Evolutionary conservation across 2,329 filamentous ascomycete genomes (phyloP), one percentile per base, ranked within the genome.

Genomic region (Cordyceps pruinosa): DNA sequence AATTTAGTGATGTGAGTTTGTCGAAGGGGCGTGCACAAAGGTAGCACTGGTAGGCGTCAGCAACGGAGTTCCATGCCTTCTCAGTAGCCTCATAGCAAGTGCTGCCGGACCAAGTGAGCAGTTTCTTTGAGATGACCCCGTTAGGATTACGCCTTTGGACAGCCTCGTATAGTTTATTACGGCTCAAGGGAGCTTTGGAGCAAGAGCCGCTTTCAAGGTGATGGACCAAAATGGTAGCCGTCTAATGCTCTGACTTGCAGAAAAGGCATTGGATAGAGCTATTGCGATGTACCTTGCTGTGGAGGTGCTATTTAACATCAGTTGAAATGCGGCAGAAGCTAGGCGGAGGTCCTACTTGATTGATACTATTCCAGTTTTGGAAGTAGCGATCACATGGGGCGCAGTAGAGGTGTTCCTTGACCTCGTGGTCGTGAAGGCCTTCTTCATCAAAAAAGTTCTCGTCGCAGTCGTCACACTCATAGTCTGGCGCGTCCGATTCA

Each of bases 121-220:
- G 72, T 3, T 75, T 77, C 57, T 77, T 79, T 5, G 80, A 78
- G 53, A 86, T 75, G 30, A 74, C 3, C 13, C 79, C 75, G 6
- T 70, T 42, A 0, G 73, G 72, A 58, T 86, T 83, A 1, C 72
- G 70, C 12, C 64, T 60, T 3, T 73, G 73, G 6, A 85, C 67
- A 12, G 74, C 65, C 0, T 65, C 59, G 64, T 78, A 77, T 8
- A 86, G 72, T 3, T 60, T 67, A 12, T 81, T 74, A 15, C 78
- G 77, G 63, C 79, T 75, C 1, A 84, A 42, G 0, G 66, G 69
- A 0, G 80, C 78, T 0, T 66, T 66, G 0, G 74, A 73, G 53
- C 84, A 87, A 1, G 71, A 67, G n/a, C 78, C 78, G 1, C 64
- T 68, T 61, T 87, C 84, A 1, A 86, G 67, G 59, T 87, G 81